Evolutionary conservation across 352 stramenopile species (phyloP), one percentile per base, ranked within the genome.

Genomic region (Globisporangium apiculatum): DNA sequence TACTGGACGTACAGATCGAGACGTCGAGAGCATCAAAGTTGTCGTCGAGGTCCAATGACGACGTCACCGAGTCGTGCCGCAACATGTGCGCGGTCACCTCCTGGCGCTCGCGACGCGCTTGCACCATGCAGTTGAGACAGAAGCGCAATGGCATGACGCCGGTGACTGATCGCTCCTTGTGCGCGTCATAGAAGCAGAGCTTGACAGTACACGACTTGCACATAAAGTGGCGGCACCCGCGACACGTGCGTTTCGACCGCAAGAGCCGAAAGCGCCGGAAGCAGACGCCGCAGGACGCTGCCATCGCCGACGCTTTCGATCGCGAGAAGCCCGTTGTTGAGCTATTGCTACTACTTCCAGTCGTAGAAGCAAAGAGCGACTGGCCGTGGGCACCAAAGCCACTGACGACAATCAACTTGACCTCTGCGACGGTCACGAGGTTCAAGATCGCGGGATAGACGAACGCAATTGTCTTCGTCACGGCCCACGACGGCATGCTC

Each of bases 381-480:
- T 47, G 42, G 4, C 42, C 42, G 12, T 47, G 42, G 17, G 62
- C 53, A 31, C 24, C 24, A 31, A 31, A n/a, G 1, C 69, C 69
- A 14, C 65, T 64, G n/a, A 51, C 24, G 59, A 73, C 60, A 18
- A 76, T 49, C 18, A 69, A 57, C 10, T 62, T 64, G 17, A 66
- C 69, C 31, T 76, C 66, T 1, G 62, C 62, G 51, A 76, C 48
- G 0, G 66, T 73, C 51, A 64, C 66, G 49, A 76, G 64, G 58
- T 76, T 76, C 40, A 61, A 51, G 31, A 76, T 64, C 9, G 66
- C 69, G 2, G 66, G 66, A 38, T 58, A 76, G 55, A 71, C 64
- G 49, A 76, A 69, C 53, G 62, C 51, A 38, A 76, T 71, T 18
- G 69, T 76, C 62, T 76, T 76, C 51, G 69, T 76, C 6, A 69